Conservation (phyloP, 2,329 filamentous ascomycete species). For the Trichocomaceae sp. region DNA sequence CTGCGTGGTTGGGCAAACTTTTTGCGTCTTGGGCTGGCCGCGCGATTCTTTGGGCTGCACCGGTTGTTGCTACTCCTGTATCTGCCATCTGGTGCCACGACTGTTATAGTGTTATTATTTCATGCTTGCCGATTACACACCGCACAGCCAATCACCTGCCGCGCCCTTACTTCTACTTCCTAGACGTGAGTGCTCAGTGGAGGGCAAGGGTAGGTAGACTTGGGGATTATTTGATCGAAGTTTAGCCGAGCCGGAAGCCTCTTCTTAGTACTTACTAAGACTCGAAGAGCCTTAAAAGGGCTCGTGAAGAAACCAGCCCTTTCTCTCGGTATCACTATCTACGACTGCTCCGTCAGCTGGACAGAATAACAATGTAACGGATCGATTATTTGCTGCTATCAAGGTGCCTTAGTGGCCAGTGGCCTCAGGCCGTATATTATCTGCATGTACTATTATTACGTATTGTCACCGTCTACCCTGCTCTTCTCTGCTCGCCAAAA, state of each 20-base stretch:
- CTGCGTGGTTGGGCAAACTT: conserved; percentile 14
- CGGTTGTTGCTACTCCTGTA: conserved; percentile 1
- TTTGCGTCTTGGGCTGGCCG: conserved; percentile 35
- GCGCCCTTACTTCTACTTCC: background rate
- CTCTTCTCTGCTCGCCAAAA: background rate
- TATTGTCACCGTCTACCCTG: background rate
- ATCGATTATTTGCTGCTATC: no score
- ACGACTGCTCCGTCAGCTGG: background rate
- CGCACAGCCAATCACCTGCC: background rate
- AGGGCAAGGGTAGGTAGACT: no score
- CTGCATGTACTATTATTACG: no score
- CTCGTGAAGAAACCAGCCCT: no score
- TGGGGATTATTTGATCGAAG: no score
- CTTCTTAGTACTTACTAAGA: background rate
- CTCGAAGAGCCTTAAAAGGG: no score
- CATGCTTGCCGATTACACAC: background rate
- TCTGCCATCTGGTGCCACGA: conserved; percentile 36
- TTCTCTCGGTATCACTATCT: background rate
- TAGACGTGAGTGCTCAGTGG: background rate
- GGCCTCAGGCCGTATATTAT: background rate
- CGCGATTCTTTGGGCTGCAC: conserved; percentile 28
- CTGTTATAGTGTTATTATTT: conserved; percentile 11
- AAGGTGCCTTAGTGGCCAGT: background rate
- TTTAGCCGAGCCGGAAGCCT: background rate
- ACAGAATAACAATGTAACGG: background rate